These are phyloP conservation scores for Hypsizygus marmoreus DNA, from an alignment of 768 basidiomycete genomes.

Conservation along the genomic window DNA sequence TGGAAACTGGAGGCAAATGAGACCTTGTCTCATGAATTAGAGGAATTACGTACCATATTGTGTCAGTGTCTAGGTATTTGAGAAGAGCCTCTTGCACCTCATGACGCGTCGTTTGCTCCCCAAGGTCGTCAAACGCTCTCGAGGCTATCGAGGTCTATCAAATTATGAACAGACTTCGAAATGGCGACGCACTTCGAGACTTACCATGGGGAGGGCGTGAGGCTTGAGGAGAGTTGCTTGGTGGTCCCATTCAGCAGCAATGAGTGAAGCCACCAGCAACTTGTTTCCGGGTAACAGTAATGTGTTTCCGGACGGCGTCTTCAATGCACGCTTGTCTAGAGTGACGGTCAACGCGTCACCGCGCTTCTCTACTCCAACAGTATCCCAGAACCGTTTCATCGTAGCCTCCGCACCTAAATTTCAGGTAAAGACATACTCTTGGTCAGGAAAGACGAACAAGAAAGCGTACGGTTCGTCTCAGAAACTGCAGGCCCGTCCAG, in stretches of 20 bases:
- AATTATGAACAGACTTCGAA: constrained; percentile 6
- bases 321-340: constrained; percentile 81
- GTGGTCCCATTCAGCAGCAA: constrained; percentile 97
- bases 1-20: constrained; percentile 62
- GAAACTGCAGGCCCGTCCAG: constrained; percentile 50
- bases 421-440: constrained; percentile 1
- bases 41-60: constrained; percentile 65
- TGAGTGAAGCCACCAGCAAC: constrained; percentile 73
- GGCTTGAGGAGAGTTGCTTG: constrained; percentile 85
- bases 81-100: constrained; percentile 72
- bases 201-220: constrained; percentile 87
- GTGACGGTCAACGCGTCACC: constrained; percentile 60
- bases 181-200: constrained; percentile 63
- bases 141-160: constrained; percentile 85
- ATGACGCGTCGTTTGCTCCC: constrained; percentile 51
- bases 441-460: constrained; percentile 4
- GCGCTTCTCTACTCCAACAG: constrained; percentile 72
- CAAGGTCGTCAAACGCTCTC: constrained; percentile 83
- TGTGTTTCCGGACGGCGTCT: constrained; percentile 83
- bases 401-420: constrained; percentile 80
- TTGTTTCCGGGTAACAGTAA: constrained; percentile 73
- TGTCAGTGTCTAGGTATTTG: constrained; percentile 92
- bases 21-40: background rate
- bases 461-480: constrained; percentile 70
- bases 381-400: constrained; percentile 92